phyloP scores from a whole-genome alignment of 148 eudicot species.

The Arbutus unedo region DNA sequence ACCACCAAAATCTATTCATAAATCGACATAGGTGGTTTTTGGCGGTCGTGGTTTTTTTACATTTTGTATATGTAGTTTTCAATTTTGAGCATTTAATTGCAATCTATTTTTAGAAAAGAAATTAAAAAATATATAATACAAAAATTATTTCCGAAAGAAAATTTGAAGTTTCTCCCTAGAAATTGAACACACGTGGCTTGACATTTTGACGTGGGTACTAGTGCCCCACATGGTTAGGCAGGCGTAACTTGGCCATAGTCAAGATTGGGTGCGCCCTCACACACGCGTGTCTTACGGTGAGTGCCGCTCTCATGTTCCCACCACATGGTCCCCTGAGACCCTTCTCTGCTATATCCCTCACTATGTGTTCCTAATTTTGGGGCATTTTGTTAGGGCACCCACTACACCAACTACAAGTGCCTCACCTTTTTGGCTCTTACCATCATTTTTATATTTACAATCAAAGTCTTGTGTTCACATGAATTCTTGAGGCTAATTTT shows the following conservation, averaged over 20 bases:
- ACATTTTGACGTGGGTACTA: neutral
- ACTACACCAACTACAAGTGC: neutral
- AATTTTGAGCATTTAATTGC: too few relatives aligned
- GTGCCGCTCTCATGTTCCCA: slow-evolving; percentile 6
- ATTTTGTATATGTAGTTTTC: too few relatives aligned
- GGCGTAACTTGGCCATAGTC: neutral
- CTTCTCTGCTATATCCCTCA: neutral
- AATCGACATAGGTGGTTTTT: neutral
- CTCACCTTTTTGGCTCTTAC: neutral
- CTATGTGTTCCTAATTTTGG: neutral
- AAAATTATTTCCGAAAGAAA: too few relatives aligned
- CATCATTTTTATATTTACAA: neutral
- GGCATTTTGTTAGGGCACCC: slow-evolving; percentile 1
- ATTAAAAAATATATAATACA: too few relatives aligned
- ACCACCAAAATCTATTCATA: neutral
- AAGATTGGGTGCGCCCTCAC: slow-evolving; percentile 12
- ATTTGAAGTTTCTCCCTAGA: neutral
- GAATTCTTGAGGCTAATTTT: neutral
- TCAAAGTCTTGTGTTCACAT: neutral
- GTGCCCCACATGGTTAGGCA: slow-evolving; percentile 14
- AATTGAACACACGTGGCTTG: neutral
- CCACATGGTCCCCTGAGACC: slow-evolving; percentile 5
- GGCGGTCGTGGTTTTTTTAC: too few relatives aligned
- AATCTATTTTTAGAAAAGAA: too few relatives aligned
- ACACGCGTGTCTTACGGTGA: slow-evolving; percentile 11